Base-by-base conservation (phyloP, 805 yeast species). In the Cyberlindnera veronae region DNA sequence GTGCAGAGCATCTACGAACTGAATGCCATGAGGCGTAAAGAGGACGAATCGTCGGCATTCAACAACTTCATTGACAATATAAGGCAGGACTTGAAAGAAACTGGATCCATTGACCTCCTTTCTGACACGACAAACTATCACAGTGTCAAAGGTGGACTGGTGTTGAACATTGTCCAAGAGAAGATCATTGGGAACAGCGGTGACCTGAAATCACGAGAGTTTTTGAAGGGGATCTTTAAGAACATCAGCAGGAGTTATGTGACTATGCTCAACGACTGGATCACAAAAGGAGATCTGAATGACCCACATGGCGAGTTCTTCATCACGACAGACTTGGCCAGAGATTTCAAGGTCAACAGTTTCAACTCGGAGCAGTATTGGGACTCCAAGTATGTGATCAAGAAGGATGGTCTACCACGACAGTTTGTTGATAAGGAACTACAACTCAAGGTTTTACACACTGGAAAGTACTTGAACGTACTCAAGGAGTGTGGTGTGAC, bases 251-350 rank as follows among this genome's bases (percentile, higher is more conserved):
- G 46, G 23, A 77, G 77, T 29, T 93, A 87, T 53, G 67, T 86
- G 15, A 49, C 50, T 2, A 83, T 84, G 79, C 66, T 93, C 9
- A 80, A 84, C 50, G 57, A 65, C n/a, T 93, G 99, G 99, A 68
- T 91, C 14, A 69, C 72, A 5, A 64, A 71, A 35, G 99, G 99
- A 0, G 66, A 68, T 6, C 67, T 93, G 9, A 72, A 76, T 46
- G 99, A 93, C 51, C 87, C 86, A 1, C 79, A 77, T 55, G 78
- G 81, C 29, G 99, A 91, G 59, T 93, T 93, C 57, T 63, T 89
- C 55, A 76, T 93, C n/a, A 71, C 75, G 21, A 38, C 58, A 2
- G 53, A 53, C 20, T 23, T 54, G 5, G 53, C 51, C 9, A 46
- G 48, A 20, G 59, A 53, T 36, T 51, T 55, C 36, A 50, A 54